These are phyloP conservation scores for Colletotrichum siamense DNA, from an alignment of 2,329 filamentous ascomycete species.

Conservation along the genomic window DNA sequence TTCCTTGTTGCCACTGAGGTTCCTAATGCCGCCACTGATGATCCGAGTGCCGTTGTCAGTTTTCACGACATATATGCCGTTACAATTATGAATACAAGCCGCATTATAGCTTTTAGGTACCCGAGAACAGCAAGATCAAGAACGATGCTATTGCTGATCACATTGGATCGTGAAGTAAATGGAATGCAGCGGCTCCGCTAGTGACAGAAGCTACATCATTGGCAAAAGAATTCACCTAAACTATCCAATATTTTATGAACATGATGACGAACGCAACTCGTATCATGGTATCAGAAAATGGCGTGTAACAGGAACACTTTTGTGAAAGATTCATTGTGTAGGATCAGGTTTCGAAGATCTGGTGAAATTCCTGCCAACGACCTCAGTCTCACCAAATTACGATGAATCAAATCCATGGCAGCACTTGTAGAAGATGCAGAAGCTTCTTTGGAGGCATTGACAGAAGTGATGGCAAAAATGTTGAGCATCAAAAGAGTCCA, in stretches of 20 bases:
- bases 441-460: not conserved
- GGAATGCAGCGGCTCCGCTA: not conserved
- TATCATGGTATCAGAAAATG: not conserved
- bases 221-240: not conserved
- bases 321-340: not conserved
- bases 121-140: not conserved
- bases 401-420: not conserved
- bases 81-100: not conserved
- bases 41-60: not conserved
- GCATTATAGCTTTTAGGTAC: not conserved
- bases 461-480: not conserved
- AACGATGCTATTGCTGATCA: not conserved
- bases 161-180: not conserved
- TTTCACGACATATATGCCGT: not conserved
- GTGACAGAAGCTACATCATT: not conserved
- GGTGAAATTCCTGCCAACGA: not conserved
- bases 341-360: not conserved
- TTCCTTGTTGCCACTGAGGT: not conserved
- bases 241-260: not conserved
- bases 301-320: not conserved
- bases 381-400: not conserved
- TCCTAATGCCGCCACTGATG: not conserved
- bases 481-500: not conserved
- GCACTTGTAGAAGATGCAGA: not conserved
- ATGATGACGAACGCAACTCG: not conserved